Evolutionary conservation across 768 basidiomycete species (phyloP), one percentile per base, ranked within the genome.

Genomic region (Suillus fuscotomentosus): DNA sequence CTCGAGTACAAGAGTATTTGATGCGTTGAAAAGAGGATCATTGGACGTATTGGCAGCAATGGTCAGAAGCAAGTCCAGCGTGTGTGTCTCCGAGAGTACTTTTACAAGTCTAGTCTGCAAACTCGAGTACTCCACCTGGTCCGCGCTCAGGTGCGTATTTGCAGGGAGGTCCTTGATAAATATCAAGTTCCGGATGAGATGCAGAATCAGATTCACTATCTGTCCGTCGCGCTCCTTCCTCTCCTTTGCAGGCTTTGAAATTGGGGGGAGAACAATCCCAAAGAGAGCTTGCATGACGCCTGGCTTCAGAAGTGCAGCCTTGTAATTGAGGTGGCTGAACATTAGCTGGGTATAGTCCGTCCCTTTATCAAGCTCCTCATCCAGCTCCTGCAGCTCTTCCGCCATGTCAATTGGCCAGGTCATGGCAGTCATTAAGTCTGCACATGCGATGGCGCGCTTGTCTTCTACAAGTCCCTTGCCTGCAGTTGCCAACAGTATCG

Each of bases 351-450:
- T 94, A 76, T 95, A 99, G 74, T 99, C 97, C 17, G 93, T 87
- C 20, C 89, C 87, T 65, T 84, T 86, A 75, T 92, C 92, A 22
- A 86, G 69, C 45, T 90, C 92, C 51, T 95, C 92, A 69, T 87
- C 84, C 61, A 98, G 86, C 72, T 99, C 97, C 70, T 91, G 92
- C 67, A 99, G 81, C 76, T 99, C 97, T 70, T 94, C 92, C 0
- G 94, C 92, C 67, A 99, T 81, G 76, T 99, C 94, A 61, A 99
- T 97, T 0, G 97, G 97, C 97, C 97, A 99, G 1, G 97, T 99
- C 92, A 99, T 93, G 0, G 96, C 95, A 0, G 94, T 92, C 73
- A 99, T 89, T 27, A 99, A 81, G 73, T 99, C 97, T 9, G 88
- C 89, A 67, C 89, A 91, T 0, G 89, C 86, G 34, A 97, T 84